These are phyloP conservation scores for Graphilbum sp. DNA, from an alignment of 2,329 filamentous ascomycete genomes.

Conservation along the genomic window DNA sequence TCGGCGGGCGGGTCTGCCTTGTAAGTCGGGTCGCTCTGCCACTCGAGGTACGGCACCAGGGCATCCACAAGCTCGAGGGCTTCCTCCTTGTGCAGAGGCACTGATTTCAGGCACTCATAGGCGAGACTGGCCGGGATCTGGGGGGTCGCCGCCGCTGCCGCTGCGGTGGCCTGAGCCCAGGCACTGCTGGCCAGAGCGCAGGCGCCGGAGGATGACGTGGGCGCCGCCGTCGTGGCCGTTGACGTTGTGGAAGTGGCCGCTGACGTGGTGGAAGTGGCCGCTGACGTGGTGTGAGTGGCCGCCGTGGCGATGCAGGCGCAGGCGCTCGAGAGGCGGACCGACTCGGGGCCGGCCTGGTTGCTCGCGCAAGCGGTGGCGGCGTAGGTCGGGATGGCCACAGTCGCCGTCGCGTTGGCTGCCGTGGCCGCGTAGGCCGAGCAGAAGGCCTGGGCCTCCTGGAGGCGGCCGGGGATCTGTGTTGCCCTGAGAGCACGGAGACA, in stretches of 20 bases:
- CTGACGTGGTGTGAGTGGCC: no score
- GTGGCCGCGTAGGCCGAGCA: slow-evolving; percentile 9
- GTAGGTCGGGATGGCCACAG: neutral
- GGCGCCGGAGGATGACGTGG: neutral
- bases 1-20: slow-evolving; percentile 20
- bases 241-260: neutral
- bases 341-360: slow-evolving; percentile 1
- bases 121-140: slow-evolving; percentile 21
- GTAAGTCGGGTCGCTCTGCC: slow-evolving; percentile 22
- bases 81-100: slow-evolving; percentile 21
- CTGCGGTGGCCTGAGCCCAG: no score
- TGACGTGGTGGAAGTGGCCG: neutral
- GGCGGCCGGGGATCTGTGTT: slow-evolving; percentile 16
- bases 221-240: neutral
- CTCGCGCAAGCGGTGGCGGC: neutral
- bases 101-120: slow-evolving; percentile 23
- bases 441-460: slow-evolving; percentile 16
- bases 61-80: slow-evolving; percentile 22
- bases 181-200: slow-evolving; percentile 9
- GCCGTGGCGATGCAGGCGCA: neutral
- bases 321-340: neutral
- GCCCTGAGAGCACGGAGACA: slow-evolving; percentile 20
- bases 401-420: neutral
- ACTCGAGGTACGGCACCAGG: slow-evolving; percentile 23
- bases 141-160: slow-evolving; percentile 13